A percentile compares a stretch with the other conserved stretches of the same genome.
Conservation (phyloP, 176 grass and related monocot genomes). For the Cenchrus americanus region DNA sequence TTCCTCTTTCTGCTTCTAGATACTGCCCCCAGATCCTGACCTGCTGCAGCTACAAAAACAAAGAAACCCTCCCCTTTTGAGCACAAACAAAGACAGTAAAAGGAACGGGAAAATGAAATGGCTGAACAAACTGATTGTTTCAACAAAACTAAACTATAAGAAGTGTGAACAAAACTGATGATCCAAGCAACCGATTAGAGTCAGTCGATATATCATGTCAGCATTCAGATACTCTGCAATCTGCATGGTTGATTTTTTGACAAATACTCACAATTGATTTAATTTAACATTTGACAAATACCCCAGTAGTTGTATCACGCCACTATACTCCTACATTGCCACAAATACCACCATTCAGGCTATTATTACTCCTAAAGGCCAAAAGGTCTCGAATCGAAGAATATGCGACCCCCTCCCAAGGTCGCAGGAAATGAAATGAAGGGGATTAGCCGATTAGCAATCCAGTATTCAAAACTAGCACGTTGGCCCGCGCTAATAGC, state of each 20-base stretch:
- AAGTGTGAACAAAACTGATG: too few relatives aligned
- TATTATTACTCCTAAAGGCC: neutral
- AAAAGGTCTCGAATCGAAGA: neutral
- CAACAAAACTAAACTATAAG: too few relatives aligned
- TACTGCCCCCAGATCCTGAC: neutral
- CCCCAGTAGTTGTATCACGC: neutral
- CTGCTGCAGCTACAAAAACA: neutral
- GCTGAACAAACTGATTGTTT: neutral
- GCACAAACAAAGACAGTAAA: neutral
- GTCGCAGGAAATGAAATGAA: neutral
- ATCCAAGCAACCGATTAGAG: too few relatives aligned
- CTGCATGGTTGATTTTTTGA: neutral
- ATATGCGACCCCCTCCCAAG: neutral
- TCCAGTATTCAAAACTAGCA: too few relatives aligned
- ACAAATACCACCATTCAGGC: neutral
- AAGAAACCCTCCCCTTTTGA: neutral
- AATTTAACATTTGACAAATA: neutral
- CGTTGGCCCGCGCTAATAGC: too few relatives aligned
- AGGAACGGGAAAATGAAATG: neutral
- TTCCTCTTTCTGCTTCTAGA: slow-evolving; percentile 4
- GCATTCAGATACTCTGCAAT: too few relatives aligned
- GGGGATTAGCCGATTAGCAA: neutral
- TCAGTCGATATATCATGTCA: too few relatives aligned
- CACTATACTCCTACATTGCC: neutral
- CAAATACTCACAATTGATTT: neutral